Evolutionary conservation across 306 rosid species (phyloP).

Genomic region (Canavalia ensiformis): DNA sequence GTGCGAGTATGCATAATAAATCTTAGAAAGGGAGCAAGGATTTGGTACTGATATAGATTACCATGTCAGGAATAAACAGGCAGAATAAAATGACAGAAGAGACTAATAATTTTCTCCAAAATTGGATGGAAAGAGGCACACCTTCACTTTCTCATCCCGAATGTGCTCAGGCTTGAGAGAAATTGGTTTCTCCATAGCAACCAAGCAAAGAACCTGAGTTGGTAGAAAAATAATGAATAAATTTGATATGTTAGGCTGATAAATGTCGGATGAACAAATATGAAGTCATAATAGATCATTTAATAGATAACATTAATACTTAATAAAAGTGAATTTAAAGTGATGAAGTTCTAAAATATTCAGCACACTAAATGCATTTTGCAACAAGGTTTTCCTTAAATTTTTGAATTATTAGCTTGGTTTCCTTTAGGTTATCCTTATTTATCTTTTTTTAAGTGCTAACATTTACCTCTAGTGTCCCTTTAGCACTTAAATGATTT

Average conservation of each 20-base stretch:
- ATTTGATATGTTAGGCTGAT: constrained; percentile 22
- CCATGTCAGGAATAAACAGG: neutral
- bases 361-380: constrained; percentile 16
- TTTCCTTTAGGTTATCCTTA: constrained; percentile 19
- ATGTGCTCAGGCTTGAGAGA: constrained; percentile 91
- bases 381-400: constrained; percentile 14
- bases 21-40: neutral
- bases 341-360: neutral
- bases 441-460: constrained; percentile 1
- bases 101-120: neutral
- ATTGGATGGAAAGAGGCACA: constrained; percentile 36
- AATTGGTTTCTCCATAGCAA: constrained; percentile 92
- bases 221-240: constrained; percentile 35
- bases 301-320: neutral
- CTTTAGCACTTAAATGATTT: neutral
- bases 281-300: neutral
- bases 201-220: constrained; percentile 81
- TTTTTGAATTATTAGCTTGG: constrained; percentile 1
- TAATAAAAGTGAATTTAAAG: constrained; percentile 1
- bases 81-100: constrained; percentile 18
- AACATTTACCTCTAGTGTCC: neutral
- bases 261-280: neutral
- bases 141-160: constrained; percentile 96
- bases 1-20: constrained; percentile 10
- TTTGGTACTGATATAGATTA: neutral